Percentiles rank a stretch among this genome's conserved stretches.
Evolutionary conservation across 345 rosid species (phyloP).

Genomic region (Combretum micranthum): DNA sequence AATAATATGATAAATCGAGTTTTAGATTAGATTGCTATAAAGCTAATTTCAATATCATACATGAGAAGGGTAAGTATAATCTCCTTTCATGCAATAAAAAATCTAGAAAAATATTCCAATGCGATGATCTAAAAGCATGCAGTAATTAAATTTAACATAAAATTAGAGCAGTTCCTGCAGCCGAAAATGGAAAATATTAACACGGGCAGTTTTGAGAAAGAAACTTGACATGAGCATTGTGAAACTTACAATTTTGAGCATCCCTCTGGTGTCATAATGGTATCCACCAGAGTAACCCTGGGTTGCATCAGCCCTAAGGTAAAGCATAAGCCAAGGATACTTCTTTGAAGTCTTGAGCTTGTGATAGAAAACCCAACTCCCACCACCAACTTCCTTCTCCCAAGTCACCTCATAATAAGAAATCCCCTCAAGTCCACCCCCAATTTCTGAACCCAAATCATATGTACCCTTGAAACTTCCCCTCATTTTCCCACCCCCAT

Average conservation of each 20-base stretch:
- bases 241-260: slow-evolving; percentile 53
- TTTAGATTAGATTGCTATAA: no score
- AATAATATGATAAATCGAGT: no score
- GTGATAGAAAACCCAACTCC: slow-evolving; percentile 62
- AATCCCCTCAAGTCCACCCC: slow-evolving; percentile 7
- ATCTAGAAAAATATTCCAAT: no score
- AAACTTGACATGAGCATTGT: neutral
- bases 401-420: slow-evolving; percentile 64
- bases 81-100: no score
- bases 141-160: no score
- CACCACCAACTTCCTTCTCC: slow-evolving; percentile 61
- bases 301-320: slow-evolving; percentile 85
- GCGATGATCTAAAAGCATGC: no score
- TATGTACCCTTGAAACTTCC: slow-evolving; percentile 83
- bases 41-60: no score
- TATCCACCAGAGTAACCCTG: slow-evolving; percentile 70
- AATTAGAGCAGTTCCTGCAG: neutral
- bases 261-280: slow-evolving; percentile 72
- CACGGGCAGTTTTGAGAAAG: neutral
- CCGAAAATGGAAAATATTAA: neutral
- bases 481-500: slow-evolving; percentile 30
- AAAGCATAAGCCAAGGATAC: slow-evolving; percentile 90
- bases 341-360: slow-evolving; percentile 57
- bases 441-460: slow-evolving; percentile 29
- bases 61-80: no score